Evolutionary conservation across 129 eudicot species (phyloP).

Genomic region (Tagetes patula): DNA sequence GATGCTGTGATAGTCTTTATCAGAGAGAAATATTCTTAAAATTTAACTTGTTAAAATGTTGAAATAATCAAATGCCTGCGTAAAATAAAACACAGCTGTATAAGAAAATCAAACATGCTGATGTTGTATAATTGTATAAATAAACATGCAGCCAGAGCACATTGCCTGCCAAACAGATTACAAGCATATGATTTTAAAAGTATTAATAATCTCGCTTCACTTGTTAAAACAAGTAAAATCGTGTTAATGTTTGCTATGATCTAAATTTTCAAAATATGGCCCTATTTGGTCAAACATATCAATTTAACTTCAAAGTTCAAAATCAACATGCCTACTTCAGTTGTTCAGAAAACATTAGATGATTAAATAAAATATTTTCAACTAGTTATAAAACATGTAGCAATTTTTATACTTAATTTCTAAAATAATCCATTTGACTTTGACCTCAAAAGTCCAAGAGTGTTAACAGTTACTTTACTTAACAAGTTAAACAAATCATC

Average conservation of each 20-base stretch:
- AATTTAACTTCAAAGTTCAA: slow-evolving; percentile 1
- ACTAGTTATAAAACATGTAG: not conserved
- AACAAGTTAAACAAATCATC: not conserved
- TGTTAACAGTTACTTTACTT: too few relatives aligned
- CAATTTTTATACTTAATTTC: not conserved
- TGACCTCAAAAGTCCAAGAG: slow-evolving; percentile 14
- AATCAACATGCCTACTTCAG: slow-evolving; percentile 9
- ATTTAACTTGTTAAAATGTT: not conserved
- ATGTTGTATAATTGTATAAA: not conserved
- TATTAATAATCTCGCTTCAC: slow-evolving; percentile 29
- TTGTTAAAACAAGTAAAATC: slow-evolving; percentile 43
- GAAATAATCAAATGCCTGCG: slow-evolving; percentile 16
- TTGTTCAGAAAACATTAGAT: not conserved
- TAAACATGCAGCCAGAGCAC: not conserved
- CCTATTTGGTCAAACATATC: slow-evolving; percentile 17
- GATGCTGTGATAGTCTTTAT: not conserved
- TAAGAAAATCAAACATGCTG: not conserved
- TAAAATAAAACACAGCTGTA: not conserved
- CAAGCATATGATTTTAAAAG: not conserved
- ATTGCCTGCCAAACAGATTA: not conserved
- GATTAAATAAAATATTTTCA: not conserved
- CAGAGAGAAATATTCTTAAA: not conserved
- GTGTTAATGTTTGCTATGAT: slow-evolving; percentile 30
- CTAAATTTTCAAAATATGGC: not conserved
- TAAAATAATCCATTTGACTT: slow-evolving; percentile 7